Evolutionary conservation across 148 eudicot species (phyloP), one percentile per base, ranked within the genome.

Genomic region (Polygonum maritimum): DNA sequence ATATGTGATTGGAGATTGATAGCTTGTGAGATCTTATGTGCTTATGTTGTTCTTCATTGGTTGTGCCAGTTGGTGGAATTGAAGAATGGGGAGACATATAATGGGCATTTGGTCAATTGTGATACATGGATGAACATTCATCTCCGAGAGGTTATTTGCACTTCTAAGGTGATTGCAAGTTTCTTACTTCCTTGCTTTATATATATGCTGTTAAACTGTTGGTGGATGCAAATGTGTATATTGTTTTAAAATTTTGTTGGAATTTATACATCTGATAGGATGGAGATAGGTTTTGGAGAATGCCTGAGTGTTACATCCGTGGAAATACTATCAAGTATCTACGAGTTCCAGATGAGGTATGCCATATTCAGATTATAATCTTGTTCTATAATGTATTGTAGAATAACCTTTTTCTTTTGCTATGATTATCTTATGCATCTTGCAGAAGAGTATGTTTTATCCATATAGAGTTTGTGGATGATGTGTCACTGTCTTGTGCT

Each of bases 61-160:
- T 45, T 48, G 47, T 65, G 31, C 14, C 80, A 89, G 92, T 79
- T 93, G 91, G 98, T 93, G 87, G 98, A 93, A 76, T 88, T 93
- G 79, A 93, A 93, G 86, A 93, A 91, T 85, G 96, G 96, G 35
- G 96, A 93, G 81, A 93, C 98, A 10, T 93, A 93, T 82, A 93
- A 93, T 75, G 98, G 98, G 67, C 96, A 91, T 82, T 79, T 93
- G 92, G 98, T 93, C 39, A 89, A 93, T 71, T 93, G 98, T 84
- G 98, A 93, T 84, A 85, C 98, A 39, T 93, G 98, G 96, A 93
- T 93, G 98, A 93, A 93, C 75, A 93, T 93, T 70, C 98, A 93
- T 84, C 98, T 93, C 70, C 96, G 96, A 73, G 98, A 93, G 89
- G 98, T 93, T 51, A 93, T 93, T 44, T 93, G 98, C 83, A 93